A percentile compares a stretch with the other conserved stretches of the same genome.
Evolutionary conservation across 305 asterid genomes (phyloP).

Genomic region (Ajuga reptans): DNA sequence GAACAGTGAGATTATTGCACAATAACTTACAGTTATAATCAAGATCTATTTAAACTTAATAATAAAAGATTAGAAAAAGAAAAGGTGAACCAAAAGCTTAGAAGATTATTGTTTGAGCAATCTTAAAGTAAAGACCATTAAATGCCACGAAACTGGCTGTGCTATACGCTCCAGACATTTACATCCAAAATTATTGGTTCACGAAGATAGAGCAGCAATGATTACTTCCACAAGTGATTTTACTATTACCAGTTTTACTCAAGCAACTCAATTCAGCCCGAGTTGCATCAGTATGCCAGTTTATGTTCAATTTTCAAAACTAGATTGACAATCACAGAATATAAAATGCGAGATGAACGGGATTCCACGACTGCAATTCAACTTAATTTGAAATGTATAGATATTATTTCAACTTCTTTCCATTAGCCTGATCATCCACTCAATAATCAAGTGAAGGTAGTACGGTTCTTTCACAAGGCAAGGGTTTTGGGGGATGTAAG

Average conservation of each 20-base stretch:
- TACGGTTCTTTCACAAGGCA: background rate
- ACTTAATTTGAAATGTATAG: background rate
- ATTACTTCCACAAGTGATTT: background rate
- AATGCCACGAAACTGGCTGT: background rate
- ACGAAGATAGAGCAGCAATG: background rate
- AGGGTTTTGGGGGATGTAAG: slow-evolving; percentile 17
- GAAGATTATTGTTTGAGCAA: background rate
- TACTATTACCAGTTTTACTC: slow-evolving; percentile 7
- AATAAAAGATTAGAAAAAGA: background rate
- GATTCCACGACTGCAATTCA: background rate
- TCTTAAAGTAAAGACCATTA: background rate
- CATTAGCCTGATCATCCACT: background rate
- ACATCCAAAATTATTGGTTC: background rate
- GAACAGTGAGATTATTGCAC: background rate
- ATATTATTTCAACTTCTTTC: background rate
- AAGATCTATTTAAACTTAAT: background rate
- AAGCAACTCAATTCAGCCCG: slow-evolving; percentile 3
- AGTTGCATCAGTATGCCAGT: background rate
- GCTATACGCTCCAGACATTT: background rate
- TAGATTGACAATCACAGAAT: background rate
- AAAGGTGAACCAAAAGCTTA: background rate
- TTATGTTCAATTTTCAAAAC: background rate
- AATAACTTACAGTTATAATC: background rate
- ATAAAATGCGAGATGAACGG: background rate
- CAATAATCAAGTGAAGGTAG: background rate